A percentile compares a stretch with the other conserved stretches of the same genome.
These are phyloP conservation scores for Penicillium taxi DNA, from an alignment of 495 filamentous ascomycete genomes.

Conservation along the genomic window DNA sequence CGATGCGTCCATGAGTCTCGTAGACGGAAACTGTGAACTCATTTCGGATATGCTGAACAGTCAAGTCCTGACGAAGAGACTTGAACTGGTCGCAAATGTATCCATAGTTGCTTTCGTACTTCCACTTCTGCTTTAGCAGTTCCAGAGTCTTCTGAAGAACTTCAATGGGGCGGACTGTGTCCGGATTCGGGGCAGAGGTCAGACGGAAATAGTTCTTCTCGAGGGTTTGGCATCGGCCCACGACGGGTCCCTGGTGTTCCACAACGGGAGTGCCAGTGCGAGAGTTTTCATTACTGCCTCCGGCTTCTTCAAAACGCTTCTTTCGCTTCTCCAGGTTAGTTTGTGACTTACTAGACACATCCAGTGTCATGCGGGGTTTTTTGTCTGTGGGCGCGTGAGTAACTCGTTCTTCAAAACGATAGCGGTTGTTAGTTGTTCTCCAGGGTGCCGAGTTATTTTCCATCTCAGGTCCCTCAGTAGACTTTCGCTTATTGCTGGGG, in stretches of 20 bases:
- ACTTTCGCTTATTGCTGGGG: conserved; percentile 63
- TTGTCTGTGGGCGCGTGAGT: conserved; percentile 56
- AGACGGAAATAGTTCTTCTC: conserved; percentile 94
- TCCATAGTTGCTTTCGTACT: conserved; percentile 81
- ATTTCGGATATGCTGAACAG: conserved; percentile 92
- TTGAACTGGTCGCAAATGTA: conserved; percentile 99
- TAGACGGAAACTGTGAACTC: conserved; percentile 94
- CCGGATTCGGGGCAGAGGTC: conserved; percentile 78
- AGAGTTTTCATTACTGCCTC: conserved; percentile 36
- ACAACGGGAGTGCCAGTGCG: conserved; percentile 44
- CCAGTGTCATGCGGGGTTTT: conserved; percentile 45
- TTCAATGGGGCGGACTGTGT: conserved; percentile 75
- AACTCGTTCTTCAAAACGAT: conserved; percentile 69
- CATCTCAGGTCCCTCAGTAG: conserved; percentile 49
- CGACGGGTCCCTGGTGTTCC: conserved; percentile 64
- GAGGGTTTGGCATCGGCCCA: conserved; percentile 74
- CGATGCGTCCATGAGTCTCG: conserved; percentile 95
- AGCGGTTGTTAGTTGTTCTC: conserved; percentile 58
- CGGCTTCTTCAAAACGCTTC: conserved; percentile 71
- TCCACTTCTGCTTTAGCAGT: conserved; percentile 89
- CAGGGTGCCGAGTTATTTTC: conserved; percentile 54
- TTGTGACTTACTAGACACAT: conserved; percentile 74
- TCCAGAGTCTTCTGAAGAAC: conserved; percentile 79
- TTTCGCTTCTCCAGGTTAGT: conserved; percentile 81
- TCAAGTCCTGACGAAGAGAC: conserved; percentile 94